Base-by-base conservation (phyloP, 2,329 filamentous ascomycete species). In the Tolypocladium inflatum region DNA sequence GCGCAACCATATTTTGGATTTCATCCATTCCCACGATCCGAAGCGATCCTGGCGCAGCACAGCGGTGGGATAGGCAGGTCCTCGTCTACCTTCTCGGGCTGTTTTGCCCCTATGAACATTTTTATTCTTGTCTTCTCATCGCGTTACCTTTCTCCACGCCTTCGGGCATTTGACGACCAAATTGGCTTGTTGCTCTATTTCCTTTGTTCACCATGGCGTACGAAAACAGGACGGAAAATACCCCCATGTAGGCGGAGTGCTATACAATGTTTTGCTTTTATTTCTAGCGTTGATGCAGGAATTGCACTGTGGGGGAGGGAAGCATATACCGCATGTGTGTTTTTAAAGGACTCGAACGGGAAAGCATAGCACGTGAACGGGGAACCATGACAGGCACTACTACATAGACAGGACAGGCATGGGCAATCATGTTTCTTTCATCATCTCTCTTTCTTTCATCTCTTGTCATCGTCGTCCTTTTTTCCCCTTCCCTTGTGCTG, bases 61-160 rank as follows among this genome's bases (percentile, higher is more conserved):
- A 33, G 53, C 53, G 53, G 53, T 56, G 43, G 41, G 55, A 37
- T 9, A n/a, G 54, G 26, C 41, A 45, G 23, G n/a, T 26, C 30
- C 26, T 35, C 17, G 5, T 50, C 30, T 30, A 33, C n/a, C 11
- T 23, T 48, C 19, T 50, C 30, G 53, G 53, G 53, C 38, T 42
- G 53, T 23, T 19, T 43, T 42, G 43, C 53, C 53, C 53, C 43
- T 17, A 1, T 42, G 15, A 23, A 21, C 30, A 26, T 43, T 55
- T 55, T 62, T 58, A 57, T 55, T 54, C 54, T 57, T 57, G 60
- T 35, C 59, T 59, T 54, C 57, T 60, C 38, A 42, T 60, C 38
- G 38, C 38, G 15, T 53, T 55, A 39, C 33, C 30, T 51, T 50
- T 55, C 45, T 55, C 52, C 55, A 53, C 17, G 55, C 50, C 39